Conservation (phyloP, 2,329 filamentous ascomycete genomes). For the Venturia oleaginea region DNA sequence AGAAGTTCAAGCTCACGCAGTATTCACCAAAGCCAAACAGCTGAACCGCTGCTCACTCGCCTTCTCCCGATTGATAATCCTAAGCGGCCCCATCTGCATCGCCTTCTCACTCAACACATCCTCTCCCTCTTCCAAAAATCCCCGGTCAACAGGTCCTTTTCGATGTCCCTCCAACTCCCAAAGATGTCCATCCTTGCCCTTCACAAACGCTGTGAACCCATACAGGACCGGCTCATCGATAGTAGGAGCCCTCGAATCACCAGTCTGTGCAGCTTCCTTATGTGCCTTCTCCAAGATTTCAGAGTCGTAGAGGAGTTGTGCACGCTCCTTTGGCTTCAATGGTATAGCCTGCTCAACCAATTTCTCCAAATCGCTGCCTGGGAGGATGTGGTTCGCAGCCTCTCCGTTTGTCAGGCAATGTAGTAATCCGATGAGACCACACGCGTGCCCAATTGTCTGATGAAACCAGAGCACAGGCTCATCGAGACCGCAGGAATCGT, state of each 20-base stretch:
- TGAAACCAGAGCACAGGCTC: conserved; percentile 51
- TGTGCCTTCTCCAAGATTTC: conserved; percentile 36
- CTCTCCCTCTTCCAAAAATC: conserved; percentile 30
- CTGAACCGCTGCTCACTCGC: conserved; percentile 34
- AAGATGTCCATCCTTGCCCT: conserved; percentile 35
- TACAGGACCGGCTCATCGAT: conserved; percentile 22
- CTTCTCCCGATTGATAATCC: conserved; percentile 30
- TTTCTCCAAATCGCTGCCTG: conserved; percentile 35
- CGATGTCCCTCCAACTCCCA: conserved; percentile 39
- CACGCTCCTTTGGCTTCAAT: conserved; percentile 37
- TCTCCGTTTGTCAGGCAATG: conserved; percentile 45
- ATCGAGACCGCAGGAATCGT: conserved; percentile 36
- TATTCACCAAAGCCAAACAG: conserved; percentile 35
- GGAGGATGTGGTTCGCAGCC: conserved; percentile 32
- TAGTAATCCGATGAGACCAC: conserved; percentile 49
- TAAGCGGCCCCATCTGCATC: conserved; percentile 31
- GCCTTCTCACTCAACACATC: conserved; percentile 37
- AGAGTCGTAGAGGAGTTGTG: conserved; percentile 43
- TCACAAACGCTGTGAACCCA: conserved; percentile 38
- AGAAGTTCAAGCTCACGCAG: too few relatives aligned
- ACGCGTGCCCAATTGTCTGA: conserved; percentile 50
- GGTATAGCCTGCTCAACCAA: conserved; percentile 37
- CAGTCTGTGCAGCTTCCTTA: conserved; percentile 32
- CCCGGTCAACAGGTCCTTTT: conserved; percentile 38
- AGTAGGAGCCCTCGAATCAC: conserved; percentile 30